phyloP scores from a whole-genome alignment of 768 basidiomycete genomes.

The Tylopilus sp. region DNA sequence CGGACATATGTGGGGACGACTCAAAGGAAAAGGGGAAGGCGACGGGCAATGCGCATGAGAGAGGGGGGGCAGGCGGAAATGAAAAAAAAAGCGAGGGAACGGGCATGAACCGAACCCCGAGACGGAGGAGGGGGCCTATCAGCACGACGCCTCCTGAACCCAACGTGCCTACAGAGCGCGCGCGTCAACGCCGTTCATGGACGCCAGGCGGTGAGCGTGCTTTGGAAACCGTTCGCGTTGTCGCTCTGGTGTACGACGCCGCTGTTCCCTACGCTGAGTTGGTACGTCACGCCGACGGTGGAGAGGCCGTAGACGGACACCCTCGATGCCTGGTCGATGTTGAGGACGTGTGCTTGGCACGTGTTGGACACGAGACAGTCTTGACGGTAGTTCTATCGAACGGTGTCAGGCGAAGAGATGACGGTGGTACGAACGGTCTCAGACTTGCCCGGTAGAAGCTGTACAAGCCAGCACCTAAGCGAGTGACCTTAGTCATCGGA shows the following conservation, averaged over 20 bases:
- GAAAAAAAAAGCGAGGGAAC: no score
- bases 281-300: conserved; percentile 40
- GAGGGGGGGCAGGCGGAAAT: no score
- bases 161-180: no score
- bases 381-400: conserved; percentile 35
- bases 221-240: conserved; percentile 2
- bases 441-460: conserved; percentile 41
- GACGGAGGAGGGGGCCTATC: no score
- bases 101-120: no score
- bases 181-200: no score
- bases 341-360: conserved; percentile 44
- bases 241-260: background rate
- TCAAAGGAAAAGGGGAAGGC: no score
- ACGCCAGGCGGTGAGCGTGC: conserved; percentile 4
- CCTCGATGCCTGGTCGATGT: conserved; percentile 37
- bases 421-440: no score
- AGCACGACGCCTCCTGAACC: no score
- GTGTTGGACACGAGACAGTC: conserved; percentile 32
- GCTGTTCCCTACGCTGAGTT: conserved; percentile 1
- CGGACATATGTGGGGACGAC: no score
- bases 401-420: background rate
- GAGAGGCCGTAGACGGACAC: conserved; percentile 43
- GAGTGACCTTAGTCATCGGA: background rate
- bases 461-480: conserved; percentile 46
- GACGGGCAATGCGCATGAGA: no score